Conservation (phyloP, 306 rosid genomes). For the Cucurbita argyrosperma region DNA sequence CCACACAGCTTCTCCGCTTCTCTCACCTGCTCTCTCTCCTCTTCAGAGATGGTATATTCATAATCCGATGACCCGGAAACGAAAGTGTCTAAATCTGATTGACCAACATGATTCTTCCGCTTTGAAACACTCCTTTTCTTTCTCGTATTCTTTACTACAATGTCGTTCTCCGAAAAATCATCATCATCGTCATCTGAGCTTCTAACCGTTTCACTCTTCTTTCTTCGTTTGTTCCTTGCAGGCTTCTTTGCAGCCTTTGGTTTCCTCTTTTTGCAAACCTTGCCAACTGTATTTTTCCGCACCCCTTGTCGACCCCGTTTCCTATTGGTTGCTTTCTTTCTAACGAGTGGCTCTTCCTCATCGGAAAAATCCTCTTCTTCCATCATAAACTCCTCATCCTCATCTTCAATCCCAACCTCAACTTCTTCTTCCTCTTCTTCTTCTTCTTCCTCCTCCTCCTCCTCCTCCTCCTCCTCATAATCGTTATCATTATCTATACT, state of each 20-base stretch:
- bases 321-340: constrained; percentile 33
- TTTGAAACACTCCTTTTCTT: constrained; percentile 19
- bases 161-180: constrained; percentile 26
- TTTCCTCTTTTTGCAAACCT: constrained; percentile 32
- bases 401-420: constrained; percentile 20
- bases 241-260: constrained; percentile 46
- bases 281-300: constrained; percentile 26
- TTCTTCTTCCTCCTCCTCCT: constrained; percentile 16
- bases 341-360: constrained; percentile 35
- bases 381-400: constrained; percentile 60
- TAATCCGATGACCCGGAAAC: constrained; percentile 46
- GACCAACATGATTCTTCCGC: constrained; percentile 23
- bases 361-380: constrained; percentile 69
- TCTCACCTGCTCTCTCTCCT: constrained; percentile 90
- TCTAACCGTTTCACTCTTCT: constrained; percentile 20
- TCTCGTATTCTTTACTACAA: constrained; percentile 14
- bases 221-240: constrained; percentile 40
- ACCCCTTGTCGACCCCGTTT: constrained; percentile 27
- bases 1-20: constrained; percentile 63
- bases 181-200: constrained; percentile 15
- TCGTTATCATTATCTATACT: constrained; percentile 9
- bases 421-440: constrained; percentile 22
- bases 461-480: constrained; percentile 9
- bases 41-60: constrained; percentile 88
- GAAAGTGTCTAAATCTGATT: constrained; percentile 40